Conservation (phyloP, 352 stramenopile species). For the Pythium folliculosum region DNA sequence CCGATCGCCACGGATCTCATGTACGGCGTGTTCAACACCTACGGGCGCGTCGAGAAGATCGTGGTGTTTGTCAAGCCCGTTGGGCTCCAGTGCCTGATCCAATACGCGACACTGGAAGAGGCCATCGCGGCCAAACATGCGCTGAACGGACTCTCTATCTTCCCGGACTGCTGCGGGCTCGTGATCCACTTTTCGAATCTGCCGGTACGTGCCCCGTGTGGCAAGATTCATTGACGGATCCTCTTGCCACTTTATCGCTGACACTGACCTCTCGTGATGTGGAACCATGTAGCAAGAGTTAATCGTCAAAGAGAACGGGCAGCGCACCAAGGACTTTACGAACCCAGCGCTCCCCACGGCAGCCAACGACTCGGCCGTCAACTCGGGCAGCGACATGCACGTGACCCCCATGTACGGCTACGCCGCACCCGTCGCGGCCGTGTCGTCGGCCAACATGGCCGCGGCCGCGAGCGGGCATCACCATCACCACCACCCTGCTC, state of each 20-base stretch:
- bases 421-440: conserved; percentile 15
- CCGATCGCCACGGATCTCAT: conserved; percentile 62
- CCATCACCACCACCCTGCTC: not conserved
- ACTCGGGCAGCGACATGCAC: conserved; percentile 31
- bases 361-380: conserved; percentile 32
- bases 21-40: conserved; percentile 45
- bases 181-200: conserved; percentile 69
- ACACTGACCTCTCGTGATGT: too few species aligned
- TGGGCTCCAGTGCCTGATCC: conserved; percentile 55
- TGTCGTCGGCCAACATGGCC: conserved; percentile 23
- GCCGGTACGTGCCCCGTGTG: conserved; percentile 26
- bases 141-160: conserved; percentile 57
- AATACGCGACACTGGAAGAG: conserved; percentile 49
- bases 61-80: conserved; percentile 67
- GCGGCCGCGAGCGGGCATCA: conserved; percentile 12
- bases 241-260: too few species aligned
- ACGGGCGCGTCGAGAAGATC: conserved; percentile 57
- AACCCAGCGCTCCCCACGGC: conserved; percentile 37
- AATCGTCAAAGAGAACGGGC: conserved; percentile 63
- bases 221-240: not conserved
- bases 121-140: conserved; percentile 44
- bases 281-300: conserved; percentile 43
- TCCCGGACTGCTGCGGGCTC: conserved; percentile 59
- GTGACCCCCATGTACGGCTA: conserved; percentile 25
- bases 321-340: conserved; percentile 55